Evolutionary conservation across 805 yeast genomes (phyloP).

Genomic region (Myxozyma sirexii): DNA sequence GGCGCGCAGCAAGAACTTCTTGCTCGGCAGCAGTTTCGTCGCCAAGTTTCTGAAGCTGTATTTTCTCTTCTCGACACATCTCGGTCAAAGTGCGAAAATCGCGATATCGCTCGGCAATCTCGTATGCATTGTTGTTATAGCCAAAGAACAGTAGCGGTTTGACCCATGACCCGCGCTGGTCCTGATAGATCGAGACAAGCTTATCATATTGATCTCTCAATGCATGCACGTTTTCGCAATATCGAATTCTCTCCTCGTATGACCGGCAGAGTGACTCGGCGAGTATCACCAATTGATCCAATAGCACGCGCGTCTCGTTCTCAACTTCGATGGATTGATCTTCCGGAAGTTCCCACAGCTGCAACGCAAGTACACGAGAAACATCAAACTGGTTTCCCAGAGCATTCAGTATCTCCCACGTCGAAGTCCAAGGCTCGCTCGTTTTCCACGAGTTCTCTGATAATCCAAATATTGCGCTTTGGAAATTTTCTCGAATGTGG

Average conservation of each 20-base stretch:
- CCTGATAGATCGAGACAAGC: conserved; percentile 33
- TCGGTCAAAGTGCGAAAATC: conserved; percentile 69
- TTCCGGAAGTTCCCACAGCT: conserved; percentile 26
- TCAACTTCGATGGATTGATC: conserved; percentile 23
- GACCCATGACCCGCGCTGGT: conserved; percentile 59
- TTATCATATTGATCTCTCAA: conserved; percentile 23
- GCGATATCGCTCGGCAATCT: conserved; percentile 63
- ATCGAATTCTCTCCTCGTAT: conserved; percentile 33
- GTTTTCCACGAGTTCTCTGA: conserved; percentile 11
- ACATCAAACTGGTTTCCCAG: conserved; percentile 36
- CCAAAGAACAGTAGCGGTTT: conserved; percentile 54
- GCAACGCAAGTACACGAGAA: conserved; percentile 21
- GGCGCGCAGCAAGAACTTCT: conserved; percentile 21
- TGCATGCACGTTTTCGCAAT: conserved; percentile 12
- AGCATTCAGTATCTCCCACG: conserved; percentile 32
- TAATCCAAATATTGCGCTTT: conserved; percentile 23
- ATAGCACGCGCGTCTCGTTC: conserved; percentile 20
- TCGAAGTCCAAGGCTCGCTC: conserved; percentile 40
- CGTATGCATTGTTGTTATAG: conserved; percentile 56
- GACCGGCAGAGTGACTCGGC: conserved; percentile 50
- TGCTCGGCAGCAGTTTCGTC: conserved; percentile 11
- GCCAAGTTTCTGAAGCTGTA: conserved; percentile 1
- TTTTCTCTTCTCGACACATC: conserved; percentile 39
- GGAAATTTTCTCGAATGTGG: conserved; percentile 14
- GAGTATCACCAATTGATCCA: conserved; percentile 43